Base-by-base conservation (phyloP, 1,139 yeast species). In the Saccharomyces pastorianus region DNA sequence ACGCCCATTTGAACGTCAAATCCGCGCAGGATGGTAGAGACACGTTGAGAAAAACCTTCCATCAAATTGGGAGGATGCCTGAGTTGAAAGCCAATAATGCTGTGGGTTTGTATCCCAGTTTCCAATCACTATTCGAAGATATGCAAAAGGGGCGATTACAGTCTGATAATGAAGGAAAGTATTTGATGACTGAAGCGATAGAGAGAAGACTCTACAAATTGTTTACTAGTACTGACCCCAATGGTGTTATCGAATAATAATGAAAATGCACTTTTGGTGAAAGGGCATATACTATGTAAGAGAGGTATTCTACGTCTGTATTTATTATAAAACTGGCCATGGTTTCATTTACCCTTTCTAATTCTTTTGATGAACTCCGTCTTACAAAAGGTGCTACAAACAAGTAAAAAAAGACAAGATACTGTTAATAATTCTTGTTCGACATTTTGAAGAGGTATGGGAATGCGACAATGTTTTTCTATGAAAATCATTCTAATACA, bases 61-160 rank as follows among this genome's bases (percentile, higher is more conserved):
- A 77, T 51, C 84, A 83, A 56, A 76, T 85, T 59, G 80, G 80
- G 54, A 71, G 76, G 58, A 76, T 84, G 76, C 82, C 87, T 1
- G 77, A 71, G 26, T 53, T 67, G 6, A 68, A 70, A 49, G 72
- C 76, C 0, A 61, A 65, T 31, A 63, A 67, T 4, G 66, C 74
- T 1, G 56, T 63, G 6, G 64, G 70, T 2, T 73, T 70, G 55
- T 75, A 76, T 58, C 70, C 75, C 3, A 70, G 74, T 4, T 65
- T 83, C 47, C 69, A 67, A 50, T 65, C 71, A 23, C 55, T 83
- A 9, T 73, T 69, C 56, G 59, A 66, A 1, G 71, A 71, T 56
- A 69, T 75, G 44, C 59, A 57, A 48, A 62, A 53, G 9, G 63
- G 64, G 7, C 54, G 60, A 42, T 32, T 70, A 13, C 66, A 65